phyloP scores from a whole-genome alignment of 2,329 filamentous ascomycete species.

The Diaporthe humulicola region DNA sequence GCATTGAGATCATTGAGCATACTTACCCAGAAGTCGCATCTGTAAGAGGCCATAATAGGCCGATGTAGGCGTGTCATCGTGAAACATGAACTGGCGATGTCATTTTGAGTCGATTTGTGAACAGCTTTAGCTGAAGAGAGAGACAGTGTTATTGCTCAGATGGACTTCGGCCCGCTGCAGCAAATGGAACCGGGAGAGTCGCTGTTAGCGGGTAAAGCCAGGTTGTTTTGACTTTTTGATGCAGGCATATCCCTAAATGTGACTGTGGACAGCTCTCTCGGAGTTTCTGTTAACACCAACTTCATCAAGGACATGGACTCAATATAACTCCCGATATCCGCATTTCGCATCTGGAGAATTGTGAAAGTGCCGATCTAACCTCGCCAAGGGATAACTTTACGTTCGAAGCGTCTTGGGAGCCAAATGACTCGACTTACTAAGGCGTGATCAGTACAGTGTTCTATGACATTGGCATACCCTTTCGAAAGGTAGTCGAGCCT shows the following conservation, averaged over 20 bases:
- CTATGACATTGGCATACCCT: background rate
- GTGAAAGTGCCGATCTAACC: background rate
- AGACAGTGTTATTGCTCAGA: background rate
- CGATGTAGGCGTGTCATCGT: background rate
- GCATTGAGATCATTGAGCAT: background rate
- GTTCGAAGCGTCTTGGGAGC: background rate
- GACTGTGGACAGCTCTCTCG: background rate
- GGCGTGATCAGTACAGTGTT: background rate
- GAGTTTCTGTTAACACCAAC: background rate
- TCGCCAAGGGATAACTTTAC: background rate
- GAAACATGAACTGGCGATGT: background rate
- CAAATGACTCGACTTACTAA: background rate
- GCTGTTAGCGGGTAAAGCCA: background rate
- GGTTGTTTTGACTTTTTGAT: background rate
- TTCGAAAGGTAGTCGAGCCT: background rate
- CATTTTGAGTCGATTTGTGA: background rate
- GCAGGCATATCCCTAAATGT: background rate
- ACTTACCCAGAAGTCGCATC: background rate
- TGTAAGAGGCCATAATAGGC: background rate
- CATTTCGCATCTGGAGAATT: background rate
- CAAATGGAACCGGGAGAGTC: background rate
- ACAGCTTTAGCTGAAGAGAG: background rate
- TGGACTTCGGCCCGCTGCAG: background rate
- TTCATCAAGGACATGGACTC: background rate
- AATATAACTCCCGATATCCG: background rate